These are phyloP conservation scores for Setaria viridis DNA, from an alignment of 202 grass and related monocot species.

Conservation along the genomic window DNA sequence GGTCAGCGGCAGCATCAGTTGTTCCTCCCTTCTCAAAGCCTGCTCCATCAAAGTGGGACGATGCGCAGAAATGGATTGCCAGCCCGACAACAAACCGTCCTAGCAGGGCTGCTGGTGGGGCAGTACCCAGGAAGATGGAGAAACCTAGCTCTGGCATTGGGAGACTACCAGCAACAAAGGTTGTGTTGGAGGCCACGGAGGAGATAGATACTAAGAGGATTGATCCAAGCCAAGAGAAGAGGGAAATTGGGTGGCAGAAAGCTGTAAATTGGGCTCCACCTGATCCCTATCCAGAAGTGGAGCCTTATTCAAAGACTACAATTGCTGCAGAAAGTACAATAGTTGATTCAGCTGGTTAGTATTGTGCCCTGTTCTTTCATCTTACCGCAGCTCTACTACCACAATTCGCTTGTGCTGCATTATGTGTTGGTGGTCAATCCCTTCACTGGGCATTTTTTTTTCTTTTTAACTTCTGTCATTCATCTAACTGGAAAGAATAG, in stretches of 20 bases:
- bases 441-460: neutral
- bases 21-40: conserved; percentile 80
- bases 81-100: conserved; percentile 66
- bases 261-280: conserved; percentile 57
- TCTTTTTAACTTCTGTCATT: neutral
- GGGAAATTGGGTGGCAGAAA: conserved; percentile 74
- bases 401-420: conserved; percentile 8
- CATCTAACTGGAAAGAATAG: conserved; percentile 23
- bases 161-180: conserved; percentile 67
- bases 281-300: conserved; percentile 56
- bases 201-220: conserved; percentile 93
- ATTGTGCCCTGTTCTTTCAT: neutral
- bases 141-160: conserved; percentile 46
- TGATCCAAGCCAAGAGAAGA: conserved; percentile 78
- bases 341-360: conserved; percentile 74
- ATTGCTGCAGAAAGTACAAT: conserved; percentile 53
- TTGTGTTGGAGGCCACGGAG: conserved; percentile 84
- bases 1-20: conserved; percentile 21
- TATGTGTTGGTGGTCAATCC: neutral
- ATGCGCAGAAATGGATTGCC: conserved; percentile 98
- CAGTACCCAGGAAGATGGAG: conserved; percentile 55
- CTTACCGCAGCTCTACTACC: conserved; percentile 1
- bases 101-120: conserved; percentile 49
- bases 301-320: conserved; percentile 61
- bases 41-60: conserved; percentile 93